Base-by-base conservation (phyloP, 2,329 filamentous ascomycete species). In the Hortaea werneckii region DNA sequence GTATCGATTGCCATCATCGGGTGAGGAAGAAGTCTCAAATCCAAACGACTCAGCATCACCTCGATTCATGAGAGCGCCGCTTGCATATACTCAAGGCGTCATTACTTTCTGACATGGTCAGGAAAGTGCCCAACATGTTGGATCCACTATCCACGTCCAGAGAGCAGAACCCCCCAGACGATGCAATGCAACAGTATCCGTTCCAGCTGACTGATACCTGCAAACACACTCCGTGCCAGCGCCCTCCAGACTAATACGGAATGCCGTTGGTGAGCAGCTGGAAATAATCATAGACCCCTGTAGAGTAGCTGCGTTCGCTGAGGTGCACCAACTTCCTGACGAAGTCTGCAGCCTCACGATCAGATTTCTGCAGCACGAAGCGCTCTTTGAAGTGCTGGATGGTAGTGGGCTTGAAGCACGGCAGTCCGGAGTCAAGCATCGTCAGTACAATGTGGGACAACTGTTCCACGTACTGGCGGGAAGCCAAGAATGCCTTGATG, bases 181-280 rank as follows among this genome's bases (percentile, higher is more conserved):
- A 20, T 20, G 4, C 20, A 20, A 20, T 20, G 20, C 20, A 20
- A 20, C 20, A 20, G 20, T 4, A 20, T 20, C 20, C 20, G 20
- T 2, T 20, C 20, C 20, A 20, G 20, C 20, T 20, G 20, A 20
- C 4, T n/a, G n/a, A n/a, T 20, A 20, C 20, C 20, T 4, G 20
- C 20, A 20, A 20, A 20, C 20, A 20, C 4, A 20, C 20, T 20
- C 20, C 4, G 20, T 20, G 4, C 20, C 4, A 20, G 2, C 2
- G 2, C 20, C 20, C 20, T 20, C 4, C 20, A 20, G 27, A 20
- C 5, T 13, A 95, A 63, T 94, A 96, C 30, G 92, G 92, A 65
- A 98, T 98, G 5, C 90, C 92, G 63, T 98, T 96, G 29, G 92
- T 96, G 68, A 95, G 71, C 59, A 95, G 72, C 73, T 99, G 92